Base-by-base conservation (phyloP, 1,284 basidiomycete species). In the Bjerkandera adusta region DNA sequence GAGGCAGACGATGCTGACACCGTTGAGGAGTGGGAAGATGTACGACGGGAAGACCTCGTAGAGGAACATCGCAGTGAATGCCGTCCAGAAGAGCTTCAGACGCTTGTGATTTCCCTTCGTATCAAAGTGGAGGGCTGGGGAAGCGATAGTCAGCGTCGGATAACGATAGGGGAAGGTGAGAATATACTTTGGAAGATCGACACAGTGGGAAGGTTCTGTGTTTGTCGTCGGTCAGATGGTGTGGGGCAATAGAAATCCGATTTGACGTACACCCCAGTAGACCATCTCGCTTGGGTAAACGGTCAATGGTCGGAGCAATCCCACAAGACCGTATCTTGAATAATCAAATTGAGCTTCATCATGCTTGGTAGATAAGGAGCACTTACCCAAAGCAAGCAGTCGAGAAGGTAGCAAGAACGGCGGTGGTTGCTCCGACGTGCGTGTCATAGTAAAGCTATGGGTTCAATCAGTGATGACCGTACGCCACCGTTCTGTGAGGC, bases 251-350 rank as follows among this genome's bases (percentile, higher is more conserved):
- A 22, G 47, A 22, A 27, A 24, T 30, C 29, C 6, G n/a, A n/a
- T n/a, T n/a, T n/a, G 47, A 65, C 73, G 52, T 54, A 77, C 76
- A 42, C 45, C 58, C 69, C 83, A 85, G 63, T 84, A 85, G 24
- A 87, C 80, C 79, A 83, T 83, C 60, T 81, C 77, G n/a, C 79
- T 77, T 0, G 84, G 83, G 59, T 81, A 81, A 13, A 85, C 83
- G 0, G 79, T 78, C 36, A 85, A 69, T 8, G 78, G 78, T 3
- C 78, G 72, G 6, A 81, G 61, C 5, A 81, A 56, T 3, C 79
- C 79, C 22, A 81, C 73, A 2, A 85, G 63, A 6, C 81, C 81
- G 55, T 82, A 84, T 11, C 75, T 76, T 36, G 13, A 22, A 10
- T 10, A 8, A 5, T 16, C 18, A 15, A 21, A 5, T 41, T 5